Percentiles rank a stretch among this genome's conserved stretches.
phyloP scores from a whole-genome alignment of 176 grass and related monocot species.

The Carex myosuroides region DNA sequence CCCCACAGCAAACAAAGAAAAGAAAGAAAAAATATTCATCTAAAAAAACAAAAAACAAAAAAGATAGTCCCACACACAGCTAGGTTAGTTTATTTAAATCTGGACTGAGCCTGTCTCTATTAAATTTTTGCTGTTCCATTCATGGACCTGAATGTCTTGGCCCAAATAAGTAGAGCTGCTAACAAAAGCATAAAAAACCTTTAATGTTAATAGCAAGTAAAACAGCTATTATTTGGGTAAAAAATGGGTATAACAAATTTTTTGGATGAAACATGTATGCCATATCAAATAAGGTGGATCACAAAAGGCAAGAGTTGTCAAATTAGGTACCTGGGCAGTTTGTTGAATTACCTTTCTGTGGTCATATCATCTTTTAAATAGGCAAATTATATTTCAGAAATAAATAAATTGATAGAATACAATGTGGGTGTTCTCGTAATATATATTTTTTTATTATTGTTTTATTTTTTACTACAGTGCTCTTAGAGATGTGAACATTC shows the following conservation, averaged over 20 bases:
- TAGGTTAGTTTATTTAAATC: not conserved
- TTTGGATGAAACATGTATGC: not conserved
- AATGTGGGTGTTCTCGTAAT: not conserved
- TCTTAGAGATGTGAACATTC: constrained; percentile 93
- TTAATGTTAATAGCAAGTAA: not conserved
- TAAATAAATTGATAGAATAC: not conserved
- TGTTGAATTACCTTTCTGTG: not conserved
- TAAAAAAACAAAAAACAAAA: too few relatives aligned
- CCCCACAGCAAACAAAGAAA: not conserved
- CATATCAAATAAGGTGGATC: not conserved
- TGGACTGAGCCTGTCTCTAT: not conserved
- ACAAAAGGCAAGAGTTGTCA: not conserved
- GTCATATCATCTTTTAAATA: not conserved
- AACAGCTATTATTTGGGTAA: not conserved
- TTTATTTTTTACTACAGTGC: constrained; percentile 44
- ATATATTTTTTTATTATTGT: not conserved
- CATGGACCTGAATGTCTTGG: not conserved
- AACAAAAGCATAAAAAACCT: not conserved
- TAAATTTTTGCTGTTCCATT: not conserved
- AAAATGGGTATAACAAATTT: not conserved
- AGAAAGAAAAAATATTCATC: not conserved
- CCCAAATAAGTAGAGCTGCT: not conserved
- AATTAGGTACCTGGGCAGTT: not conserved
- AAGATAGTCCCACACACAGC: not conserved
- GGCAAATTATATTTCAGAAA: not conserved